A percentile compares a stretch with the other conserved stretches of the same genome.
These are phyloP conservation scores for Protomyces inundatus DNA, from an alignment of 1,139 yeast genomes.

Conservation along the genomic window DNA sequence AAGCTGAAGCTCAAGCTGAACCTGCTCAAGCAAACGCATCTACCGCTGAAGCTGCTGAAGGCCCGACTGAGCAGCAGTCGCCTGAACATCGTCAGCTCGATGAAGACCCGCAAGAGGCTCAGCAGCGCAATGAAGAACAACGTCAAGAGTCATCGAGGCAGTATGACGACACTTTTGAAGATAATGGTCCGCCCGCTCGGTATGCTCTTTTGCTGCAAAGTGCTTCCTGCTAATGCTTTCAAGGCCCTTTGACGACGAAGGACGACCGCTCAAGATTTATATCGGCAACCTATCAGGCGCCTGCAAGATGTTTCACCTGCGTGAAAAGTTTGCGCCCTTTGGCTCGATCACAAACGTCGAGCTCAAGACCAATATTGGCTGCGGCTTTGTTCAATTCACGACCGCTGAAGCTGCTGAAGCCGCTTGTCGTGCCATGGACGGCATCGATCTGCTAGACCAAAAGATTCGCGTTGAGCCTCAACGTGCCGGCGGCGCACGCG, in stretches of 20 bases:
- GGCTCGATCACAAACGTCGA: constrained; percentile 18
- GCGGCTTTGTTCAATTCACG: constrained; percentile 21
- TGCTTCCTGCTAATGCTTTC: background rate
- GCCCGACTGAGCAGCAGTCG: background rate
- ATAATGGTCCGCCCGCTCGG: background rate
- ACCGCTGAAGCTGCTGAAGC: constrained; percentile 18
- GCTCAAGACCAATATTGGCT: constrained; percentile 23
- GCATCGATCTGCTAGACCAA: constrained; percentile 17
- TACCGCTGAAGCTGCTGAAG: too few species aligned
- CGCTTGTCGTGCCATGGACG: constrained; percentile 7
- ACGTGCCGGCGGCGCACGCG: background rate
- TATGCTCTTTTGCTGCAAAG: background rate
- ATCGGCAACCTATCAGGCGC: constrained; percentile 10
- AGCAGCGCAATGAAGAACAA: background rate
- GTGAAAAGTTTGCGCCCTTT: constrained; percentile 17
- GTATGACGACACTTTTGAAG: background rate
- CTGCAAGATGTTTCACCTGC: constrained; percentile 24
- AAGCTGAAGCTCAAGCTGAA: too few species aligned
- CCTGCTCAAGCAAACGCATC: too few species aligned
- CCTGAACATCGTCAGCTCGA: background rate
- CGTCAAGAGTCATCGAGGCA: background rate
- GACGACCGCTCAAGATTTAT: constrained; percentile 21
- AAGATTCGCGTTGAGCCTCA: constrained; percentile 23
- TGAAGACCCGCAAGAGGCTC: background rate
- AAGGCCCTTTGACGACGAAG: constrained; percentile 13